Conservation (phyloP, 2,329 filamentous ascomycete genomes). For the Paecilomyces formosus region DNA sequence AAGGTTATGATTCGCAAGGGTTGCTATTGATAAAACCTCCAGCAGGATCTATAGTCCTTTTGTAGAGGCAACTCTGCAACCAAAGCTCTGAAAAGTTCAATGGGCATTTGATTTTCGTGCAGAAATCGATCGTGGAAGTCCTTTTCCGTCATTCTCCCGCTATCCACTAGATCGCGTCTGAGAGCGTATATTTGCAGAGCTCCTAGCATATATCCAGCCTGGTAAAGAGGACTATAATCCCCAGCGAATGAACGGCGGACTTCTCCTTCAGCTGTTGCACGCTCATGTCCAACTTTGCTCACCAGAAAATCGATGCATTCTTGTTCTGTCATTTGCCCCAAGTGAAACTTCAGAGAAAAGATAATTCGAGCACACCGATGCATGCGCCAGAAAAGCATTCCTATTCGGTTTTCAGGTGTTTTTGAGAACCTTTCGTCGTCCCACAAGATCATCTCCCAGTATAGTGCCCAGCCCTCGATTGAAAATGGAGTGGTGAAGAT, state of each 20-base stretch:
- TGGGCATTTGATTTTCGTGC: conserved; percentile 40
- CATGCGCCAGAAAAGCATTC: too few relatives aligned
- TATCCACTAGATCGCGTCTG: conserved; percentile 41
- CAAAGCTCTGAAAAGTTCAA: too few relatives aligned
- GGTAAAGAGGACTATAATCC: conserved; percentile 52
- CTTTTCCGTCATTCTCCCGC: conserved; percentile 40
- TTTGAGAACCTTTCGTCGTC: too few relatives aligned
- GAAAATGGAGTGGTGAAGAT: too few relatives aligned
- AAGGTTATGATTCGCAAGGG: too few relatives aligned
- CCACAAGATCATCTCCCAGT: too few relatives aligned
- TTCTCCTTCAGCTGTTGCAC: conserved; percentile 53
- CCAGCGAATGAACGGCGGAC: conserved; percentile 51
- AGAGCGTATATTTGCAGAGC: conserved; percentile 50
- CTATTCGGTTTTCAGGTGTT: too few relatives aligned
- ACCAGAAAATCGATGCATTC: conserved; percentile 53
- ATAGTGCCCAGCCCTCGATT: too few relatives aligned
- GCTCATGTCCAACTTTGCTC: conserved; percentile 51
- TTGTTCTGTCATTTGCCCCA: conserved; percentile 46
- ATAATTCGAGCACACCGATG: too few relatives aligned
- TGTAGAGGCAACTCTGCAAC: conserved; percentile 36
- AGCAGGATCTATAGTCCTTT: conserved; percentile 42
- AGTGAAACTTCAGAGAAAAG: conserved; percentile 54
- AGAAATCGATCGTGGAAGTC: conserved; percentile 50
- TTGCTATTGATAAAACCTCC: conserved; percentile 47
- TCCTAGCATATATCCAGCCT: conserved; percentile 54